phyloP scores from a whole-genome alignment of 1,284 basidiomycete genomes.

The Vanrija humicola region DNA sequence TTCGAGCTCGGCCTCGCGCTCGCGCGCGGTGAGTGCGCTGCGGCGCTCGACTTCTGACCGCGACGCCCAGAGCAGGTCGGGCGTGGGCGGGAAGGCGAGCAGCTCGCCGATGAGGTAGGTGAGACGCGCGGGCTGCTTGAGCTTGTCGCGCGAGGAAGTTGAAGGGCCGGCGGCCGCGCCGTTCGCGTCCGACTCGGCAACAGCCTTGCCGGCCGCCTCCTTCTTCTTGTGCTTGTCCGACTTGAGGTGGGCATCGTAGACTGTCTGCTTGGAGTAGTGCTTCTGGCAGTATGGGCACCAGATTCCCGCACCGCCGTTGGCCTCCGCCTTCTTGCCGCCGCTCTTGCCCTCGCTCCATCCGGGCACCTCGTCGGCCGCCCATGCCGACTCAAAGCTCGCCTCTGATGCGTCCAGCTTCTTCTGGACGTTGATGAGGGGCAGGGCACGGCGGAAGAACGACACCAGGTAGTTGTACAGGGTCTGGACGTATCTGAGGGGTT shows the following conservation, averaged over 20 bases:
- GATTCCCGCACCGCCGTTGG: constrained; percentile 59
- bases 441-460: constrained; percentile 79
- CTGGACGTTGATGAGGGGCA: constrained; percentile 80
- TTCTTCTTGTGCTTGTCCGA: constrained; percentile 93
- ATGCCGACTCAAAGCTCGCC: constrained; percentile 68
- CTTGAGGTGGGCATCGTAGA: constrained; percentile 91
- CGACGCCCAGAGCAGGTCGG: constrained; percentile 71
- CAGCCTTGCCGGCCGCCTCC: constrained; percentile 53
- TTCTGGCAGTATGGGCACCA: constrained; percentile 97
- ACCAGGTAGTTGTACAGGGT: constrained; percentile 77
- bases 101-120: constrained; percentile 69
- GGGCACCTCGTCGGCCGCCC: constrained; percentile 70
- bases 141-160: constrained; percentile 56
- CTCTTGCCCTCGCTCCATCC: constrained; percentile 65
- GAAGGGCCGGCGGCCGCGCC: constrained; percentile 15
- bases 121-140: constrained; percentile 65
- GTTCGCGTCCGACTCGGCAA: constrained; percentile 25
- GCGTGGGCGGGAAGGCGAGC: constrained; percentile 58
- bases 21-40: constrained; percentile 91
- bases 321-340: constrained; percentile 24
- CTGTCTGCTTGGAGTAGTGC: constrained; percentile 91
- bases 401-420: constrained; percentile 63
- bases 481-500: constrained; percentile 65
- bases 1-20: constrained; percentile 92
- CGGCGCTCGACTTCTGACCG: constrained; percentile 94